Conservation (phyloP, 2,329 filamentous ascomycete genomes). For the Paraphoma sp. region DNA sequence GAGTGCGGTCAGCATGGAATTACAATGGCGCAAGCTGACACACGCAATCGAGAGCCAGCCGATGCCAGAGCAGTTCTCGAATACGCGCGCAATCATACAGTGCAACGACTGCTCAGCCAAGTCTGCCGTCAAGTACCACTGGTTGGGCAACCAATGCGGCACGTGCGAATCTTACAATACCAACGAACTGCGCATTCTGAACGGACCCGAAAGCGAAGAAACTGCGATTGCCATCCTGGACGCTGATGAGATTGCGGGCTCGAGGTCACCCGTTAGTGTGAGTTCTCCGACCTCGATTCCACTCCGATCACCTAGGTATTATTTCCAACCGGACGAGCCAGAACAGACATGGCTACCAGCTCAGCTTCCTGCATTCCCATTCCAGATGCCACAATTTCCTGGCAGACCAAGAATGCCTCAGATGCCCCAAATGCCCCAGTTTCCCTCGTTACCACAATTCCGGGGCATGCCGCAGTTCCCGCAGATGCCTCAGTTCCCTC, state of each 20-base stretch:
- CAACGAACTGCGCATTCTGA: slow-evolving; percentile 55
- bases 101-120: slow-evolving; percentile 96
- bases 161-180: slow-evolving; percentile 63
- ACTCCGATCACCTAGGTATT: slow-evolving; percentile 44
- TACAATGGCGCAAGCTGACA: slow-evolving; percentile 89
- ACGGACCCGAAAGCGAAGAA: slow-evolving; percentile 45
- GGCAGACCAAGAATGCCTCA: slow-evolving; percentile 40
- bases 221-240: slow-evolving; percentile 41
- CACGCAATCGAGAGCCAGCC: slow-evolving; percentile 86
- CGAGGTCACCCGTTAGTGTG: slow-evolving; percentile 37
- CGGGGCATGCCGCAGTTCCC: slow-evolving; percentile 41
- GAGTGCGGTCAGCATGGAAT: slow-evolving; percentile 96
- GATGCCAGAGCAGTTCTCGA: slow-evolving; percentile 83
- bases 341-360: slow-evolving; percentile 47
- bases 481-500: slow-evolving; percentile 26
- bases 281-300: slow-evolving; percentile 41
- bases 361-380: slow-evolving; percentile 44
- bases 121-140: slow-evolving; percentile 87
- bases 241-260: slow-evolving; percentile 33
- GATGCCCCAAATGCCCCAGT: slow-evolving; percentile 34
- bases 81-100: slow-evolving; percentile 81
- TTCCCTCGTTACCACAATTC: slow-evolving; percentile 39
- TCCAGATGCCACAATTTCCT: slow-evolving; percentile 46
- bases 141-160: slow-evolving; percentile 89
- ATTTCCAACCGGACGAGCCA: slow-evolving; percentile 46